A percentile compares a stretch with the other conserved stretches of the same genome.
These are phyloP conservation scores for Lobosporangium transversale DNA, from an alignment of 192 early-diverging fungal species.

Conservation along the genomic window DNA sequence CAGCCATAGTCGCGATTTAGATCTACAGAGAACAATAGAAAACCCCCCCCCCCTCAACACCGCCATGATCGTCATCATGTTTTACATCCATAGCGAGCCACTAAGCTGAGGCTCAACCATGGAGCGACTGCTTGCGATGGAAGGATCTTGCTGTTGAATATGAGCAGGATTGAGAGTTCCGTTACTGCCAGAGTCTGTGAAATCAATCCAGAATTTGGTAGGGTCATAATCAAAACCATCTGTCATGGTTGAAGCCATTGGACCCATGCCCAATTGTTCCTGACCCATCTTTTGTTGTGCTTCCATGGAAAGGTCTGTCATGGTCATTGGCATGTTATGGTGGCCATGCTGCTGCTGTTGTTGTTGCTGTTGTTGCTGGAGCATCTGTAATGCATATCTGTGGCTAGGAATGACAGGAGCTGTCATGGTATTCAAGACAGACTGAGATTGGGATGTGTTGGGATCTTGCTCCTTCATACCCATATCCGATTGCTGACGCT, in stretches of 20 bases:
- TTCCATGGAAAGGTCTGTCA: constrained; percentile 36
- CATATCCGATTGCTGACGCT: constrained; percentile 45
- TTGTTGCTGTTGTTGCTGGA: constrained; percentile 48
- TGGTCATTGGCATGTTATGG: constrained; percentile 36
- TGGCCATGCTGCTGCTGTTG: constrained; percentile 28
- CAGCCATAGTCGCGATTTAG: too few species aligned
- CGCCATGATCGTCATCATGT: background rate
- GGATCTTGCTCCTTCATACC: constrained; percentile 46
- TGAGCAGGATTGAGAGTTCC: constrained; percentile 36
- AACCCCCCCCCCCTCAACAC: too few species aligned
- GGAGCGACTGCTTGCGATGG: background rate
- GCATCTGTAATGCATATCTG: constrained; percentile 49
- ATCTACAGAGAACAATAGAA: too few species aligned
- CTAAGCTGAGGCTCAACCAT: constrained; percentile 20
- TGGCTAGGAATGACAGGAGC: constrained; percentile 49
- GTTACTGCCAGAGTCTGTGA: constrained; percentile 10
- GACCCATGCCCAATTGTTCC: constrained; percentile 25
- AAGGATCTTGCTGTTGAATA: constrained; percentile 26
- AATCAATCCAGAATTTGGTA: constrained; percentile 49
- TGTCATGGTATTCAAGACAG: constrained; percentile 18
- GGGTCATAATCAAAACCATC: constrained; percentile 35
- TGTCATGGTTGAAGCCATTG: constrained; percentile 1
- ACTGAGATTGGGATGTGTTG: constrained; percentile 15
- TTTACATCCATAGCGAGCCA: constrained; percentile 32
- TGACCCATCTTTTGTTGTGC: constrained; percentile 38